A percentile compares a stretch with the other conserved stretches of the same genome.
phyloP scores from a whole-genome alignment of 441 rosid genomes.

The Adansonia rubrostipa region DNA sequence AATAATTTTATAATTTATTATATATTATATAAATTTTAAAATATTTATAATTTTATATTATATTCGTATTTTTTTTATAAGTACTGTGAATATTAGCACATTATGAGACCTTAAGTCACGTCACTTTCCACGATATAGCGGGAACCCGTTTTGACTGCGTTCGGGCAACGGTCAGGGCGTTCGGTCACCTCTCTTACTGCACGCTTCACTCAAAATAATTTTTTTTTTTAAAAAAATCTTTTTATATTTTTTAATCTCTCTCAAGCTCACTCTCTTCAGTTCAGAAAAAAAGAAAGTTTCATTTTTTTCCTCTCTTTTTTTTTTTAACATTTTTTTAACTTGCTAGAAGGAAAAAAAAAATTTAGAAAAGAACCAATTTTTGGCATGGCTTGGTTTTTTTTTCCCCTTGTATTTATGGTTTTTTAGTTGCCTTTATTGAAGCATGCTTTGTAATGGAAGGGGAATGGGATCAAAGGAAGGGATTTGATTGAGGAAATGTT shows the following conservation, averaged over 20 bases:
- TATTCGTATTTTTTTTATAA: too few species aligned
- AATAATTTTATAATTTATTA: too few species aligned
- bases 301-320: not conserved
- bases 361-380: conserved; percentile 3
- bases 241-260: too few species aligned
- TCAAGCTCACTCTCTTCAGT: too few species aligned
- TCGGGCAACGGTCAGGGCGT: conserved; percentile 60
- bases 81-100: too few species aligned
- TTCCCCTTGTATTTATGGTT: not conserved
- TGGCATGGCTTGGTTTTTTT: not conserved
- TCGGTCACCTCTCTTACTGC: conserved; percentile 38
- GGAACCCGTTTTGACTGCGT: conserved; percentile 56
- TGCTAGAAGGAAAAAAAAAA: too few species aligned
- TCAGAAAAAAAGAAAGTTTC: conserved; percentile 25
- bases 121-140: conserved; percentile 53
- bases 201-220: conserved; percentile 21
- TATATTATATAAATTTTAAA: too few species aligned
- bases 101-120: conserved; percentile 2
- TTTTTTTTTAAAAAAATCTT: too few species aligned
- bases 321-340: not conserved
- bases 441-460: conserved; percentile 27
- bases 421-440: conserved; percentile 33
- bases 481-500: conserved; percentile 38
- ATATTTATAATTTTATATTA: too few species aligned
- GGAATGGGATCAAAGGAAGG: conserved; percentile 37